Evolutionary conservation across 805 yeast genomes (phyloP).

Genomic region (Lipomyces starkeyi): DNA sequence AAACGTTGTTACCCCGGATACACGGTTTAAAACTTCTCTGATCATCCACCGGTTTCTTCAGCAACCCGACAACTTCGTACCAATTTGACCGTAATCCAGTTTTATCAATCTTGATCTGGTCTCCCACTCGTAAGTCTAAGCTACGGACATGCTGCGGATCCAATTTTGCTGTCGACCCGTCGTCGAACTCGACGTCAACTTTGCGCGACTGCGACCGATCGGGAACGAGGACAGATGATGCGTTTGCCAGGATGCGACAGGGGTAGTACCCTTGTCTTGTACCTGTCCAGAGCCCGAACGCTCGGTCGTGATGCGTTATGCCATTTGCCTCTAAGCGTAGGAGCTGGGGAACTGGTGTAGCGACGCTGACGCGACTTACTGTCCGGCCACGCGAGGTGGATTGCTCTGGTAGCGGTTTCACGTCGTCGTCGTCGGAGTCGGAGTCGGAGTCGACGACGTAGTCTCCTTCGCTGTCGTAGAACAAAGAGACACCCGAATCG

Average conservation of each 20-base stretch:
- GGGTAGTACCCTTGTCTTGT: conserved; percentile 22
- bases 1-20: conserved; percentile 17
- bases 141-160: conserved; percentile 17
- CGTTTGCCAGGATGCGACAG: conserved; percentile 7
- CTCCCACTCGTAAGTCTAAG: conserved; percentile 30
- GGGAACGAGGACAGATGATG: background rate
- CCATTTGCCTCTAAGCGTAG: background rate
- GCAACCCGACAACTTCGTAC: conserved; percentile 18
- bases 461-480: background rate
- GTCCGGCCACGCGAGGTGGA: background rate
- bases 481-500: background rate
- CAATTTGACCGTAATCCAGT: background rate
- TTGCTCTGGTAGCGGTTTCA: background rate
- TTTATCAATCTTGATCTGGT: conserved; percentile 9
- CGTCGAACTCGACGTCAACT: conserved; percentile 24
- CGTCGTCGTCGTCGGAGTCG: background rate
- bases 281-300: conserved; percentile 29
- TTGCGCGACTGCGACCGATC: background rate
- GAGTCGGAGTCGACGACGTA: background rate
- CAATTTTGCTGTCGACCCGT: conserved; percentile 8
- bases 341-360: background rate
- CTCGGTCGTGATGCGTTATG: conserved; percentile 7
- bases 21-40: background rate
- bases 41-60: conserved; percentile 1
- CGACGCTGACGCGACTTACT: background rate